Conservation (phyloP, 352 stramenopile genomes). For the Globisporangium carolinianum region DNA sequence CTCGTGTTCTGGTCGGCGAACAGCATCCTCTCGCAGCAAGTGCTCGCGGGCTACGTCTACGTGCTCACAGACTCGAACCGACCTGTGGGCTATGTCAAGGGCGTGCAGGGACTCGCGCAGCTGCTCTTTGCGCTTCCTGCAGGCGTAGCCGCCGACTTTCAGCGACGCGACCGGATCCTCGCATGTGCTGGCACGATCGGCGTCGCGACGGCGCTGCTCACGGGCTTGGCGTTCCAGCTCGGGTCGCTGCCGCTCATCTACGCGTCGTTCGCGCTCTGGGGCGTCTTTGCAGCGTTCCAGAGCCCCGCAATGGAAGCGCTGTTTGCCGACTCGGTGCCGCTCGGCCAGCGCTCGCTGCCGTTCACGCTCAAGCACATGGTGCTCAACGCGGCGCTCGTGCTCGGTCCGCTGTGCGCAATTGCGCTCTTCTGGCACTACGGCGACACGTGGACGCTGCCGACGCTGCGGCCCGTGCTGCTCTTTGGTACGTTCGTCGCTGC, state of each 20-base stretch:
- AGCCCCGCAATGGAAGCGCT: conserved; percentile 72
- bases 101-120: conserved; percentile 46
- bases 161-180: conserved; percentile 49
- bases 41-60: conserved; percentile 53
- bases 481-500: conserved; percentile 55
- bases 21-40: conserved; percentile 53
- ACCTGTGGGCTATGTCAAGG: conserved; percentile 31
- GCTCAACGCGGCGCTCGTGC: conserved; percentile 36
- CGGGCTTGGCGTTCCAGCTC: conserved; percentile 35
- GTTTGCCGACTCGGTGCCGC: conserved; percentile 77
- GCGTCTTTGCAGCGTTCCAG: conserved; percentile 68
- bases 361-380: conserved; percentile 77
- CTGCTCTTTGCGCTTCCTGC: conserved; percentile 43
- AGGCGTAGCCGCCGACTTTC: conserved; percentile 45
- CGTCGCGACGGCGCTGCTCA: conserved; percentile 29
- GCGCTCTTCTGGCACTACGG: conserved; percentile 66
- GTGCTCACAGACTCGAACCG: conserved; percentile 46
- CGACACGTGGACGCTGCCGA: conserved; percentile 63
- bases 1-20: conserved; percentile 50
- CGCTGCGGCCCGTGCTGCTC: conserved; percentile 58
- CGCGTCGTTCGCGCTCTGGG: conserved; percentile 66
- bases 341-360: conserved; percentile 54
- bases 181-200: conserved; percentile 29
- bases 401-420: conserved; percentile 53
- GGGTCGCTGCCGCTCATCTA: conserved; percentile 45